A percentile compares a stretch with the other conserved stretches of the same genome.
Evolutionary conservation across 2,329 filamentous ascomycete genomes (phyloP).

Genomic region (Sporothrix dimorphospora): DNA sequence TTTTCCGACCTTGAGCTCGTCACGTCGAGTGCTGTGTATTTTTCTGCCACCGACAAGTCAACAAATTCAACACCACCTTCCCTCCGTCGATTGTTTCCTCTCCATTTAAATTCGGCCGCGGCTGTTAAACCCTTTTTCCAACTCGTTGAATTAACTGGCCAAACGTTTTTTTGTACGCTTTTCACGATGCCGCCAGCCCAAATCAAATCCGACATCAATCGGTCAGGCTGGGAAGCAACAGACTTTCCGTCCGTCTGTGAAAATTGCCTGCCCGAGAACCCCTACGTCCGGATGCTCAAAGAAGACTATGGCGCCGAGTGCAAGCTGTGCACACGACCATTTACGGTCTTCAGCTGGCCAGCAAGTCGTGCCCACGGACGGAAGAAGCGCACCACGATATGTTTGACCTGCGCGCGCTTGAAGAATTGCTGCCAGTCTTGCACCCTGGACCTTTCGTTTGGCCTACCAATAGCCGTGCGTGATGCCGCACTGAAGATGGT

Average conservation of each 20-base stretch:
- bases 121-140: too few relatives aligned
- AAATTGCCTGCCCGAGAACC: conserved; percentile 92
- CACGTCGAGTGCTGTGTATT: neutral
- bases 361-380: conserved; percentile 83
- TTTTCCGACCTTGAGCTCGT: neutral
- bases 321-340: conserved; percentile 89
- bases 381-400: conserved; percentile 93
- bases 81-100: neutral
- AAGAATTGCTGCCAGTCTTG: conserved; percentile 99
- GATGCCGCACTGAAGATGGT: conserved; percentile 98
- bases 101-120: neutral
- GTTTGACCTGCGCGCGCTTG: conserved; percentile 90
- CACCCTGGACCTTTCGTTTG: conserved; percentile 97
- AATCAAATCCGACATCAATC: conserved; percentile 94
- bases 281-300: conserved; percentile 98
- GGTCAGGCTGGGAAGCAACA: conserved; percentile 93
- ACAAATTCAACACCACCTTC: neutral
- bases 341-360: conserved; percentile 95
- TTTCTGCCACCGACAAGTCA: neutral
- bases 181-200: conserved; percentile 66
- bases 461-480: conserved; percentile 88
- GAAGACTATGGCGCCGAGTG: conserved; percentile 91
- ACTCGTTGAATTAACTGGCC: neutral
- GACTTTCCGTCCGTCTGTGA: conserved; percentile 90
- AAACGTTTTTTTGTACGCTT: neutral